Evolutionary conservation across 1,284 basidiomycete species (phyloP), one percentile per base, ranked within the genome.

Genomic region (Ceratobasidium sp.): DNA sequence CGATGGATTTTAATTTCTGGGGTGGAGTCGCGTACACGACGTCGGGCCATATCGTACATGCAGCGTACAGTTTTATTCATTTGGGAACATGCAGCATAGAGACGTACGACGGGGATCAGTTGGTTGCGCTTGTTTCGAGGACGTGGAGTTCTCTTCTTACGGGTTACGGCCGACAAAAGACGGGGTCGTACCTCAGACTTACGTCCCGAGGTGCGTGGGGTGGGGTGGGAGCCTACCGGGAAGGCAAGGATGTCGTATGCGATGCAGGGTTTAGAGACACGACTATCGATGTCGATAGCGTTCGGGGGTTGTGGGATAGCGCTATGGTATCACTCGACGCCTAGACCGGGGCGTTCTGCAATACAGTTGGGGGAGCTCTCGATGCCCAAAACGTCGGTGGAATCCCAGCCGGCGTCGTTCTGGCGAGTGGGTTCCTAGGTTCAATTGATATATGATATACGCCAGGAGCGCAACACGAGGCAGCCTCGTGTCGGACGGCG

Each of bases 391-490:
- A n/a, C 9, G 33, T 15, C 9, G 51, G 23, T 60, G 40, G 23
- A 73, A 40, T 68, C 44, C 40, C 64, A 66, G 33, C 40, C 66
- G 39, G 6, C 58, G 71, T 33, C 40, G 66, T 28, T n/a, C n/a
- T n/a, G n/a, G n/a, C n/a, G n/a, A n/a, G n/a, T n/a, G 55, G 56
- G 42, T 73, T 63, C 44, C 23, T 33, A 44, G 58, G 60, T 10
- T 13, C 23, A 5, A 33, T 58, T 28, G 28, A 39, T 9, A 55
- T 63, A 28, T 75, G 72, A 75, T 53, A 75, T 75, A 66, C 28
- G 71, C 40, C 39, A 49, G 44, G n/a, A 33, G 49, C 33, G 72
- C 26, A 66, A 75, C 72, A 75, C 72, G 72, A 64, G 72, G 61
- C 72, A 55, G 61, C 72, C 60, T 56, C 60, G 51, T 66, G 72